Conservation (phyloP, 345 rosid species). For the Eutrema heterophyllum region DNA sequence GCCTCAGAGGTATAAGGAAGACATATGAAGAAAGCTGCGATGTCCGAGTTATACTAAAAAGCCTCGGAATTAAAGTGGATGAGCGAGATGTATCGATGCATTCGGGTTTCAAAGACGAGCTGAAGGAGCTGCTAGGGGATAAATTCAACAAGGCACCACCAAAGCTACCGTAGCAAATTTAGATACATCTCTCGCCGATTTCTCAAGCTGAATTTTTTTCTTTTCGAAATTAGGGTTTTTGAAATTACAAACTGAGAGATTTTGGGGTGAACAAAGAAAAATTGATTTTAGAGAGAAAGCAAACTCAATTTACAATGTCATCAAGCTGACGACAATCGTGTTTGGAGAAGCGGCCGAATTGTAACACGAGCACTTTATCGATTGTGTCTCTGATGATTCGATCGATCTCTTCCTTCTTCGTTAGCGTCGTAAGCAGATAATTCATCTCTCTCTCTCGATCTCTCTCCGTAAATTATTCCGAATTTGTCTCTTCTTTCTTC, state of each 20-base stretch:
- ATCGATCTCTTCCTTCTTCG: constrained; percentile 76
- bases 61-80: constrained; percentile 52
- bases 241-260: not conserved
- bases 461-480: no score
- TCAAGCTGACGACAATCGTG: constrained; percentile 69
- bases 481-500: no score
- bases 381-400: constrained; percentile 62
- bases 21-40: constrained; percentile 81
- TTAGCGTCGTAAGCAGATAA: constrained; percentile 44
- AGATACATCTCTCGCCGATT: constrained; percentile 69
- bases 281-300: not conserved
- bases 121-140: constrained; percentile 50
- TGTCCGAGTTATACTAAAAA: constrained; percentile 55
- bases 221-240: constrained; percentile 15
- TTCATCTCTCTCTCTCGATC: constrained; percentile 39
- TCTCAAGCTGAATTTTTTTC: constrained; percentile 77
- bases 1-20: constrained; percentile 80
- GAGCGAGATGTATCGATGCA: constrained; percentile 96
- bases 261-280: not conserved
- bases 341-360: constrained; percentile 69
- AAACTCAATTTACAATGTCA: constrained; percentile 36
- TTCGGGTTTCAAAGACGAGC: constrained; percentile 73
- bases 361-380: constrained; percentile 87
- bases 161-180: constrained; percentile 61
- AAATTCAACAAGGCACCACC: constrained; percentile 43